Evolutionary conservation across 176 grass and related monocot genomes (phyloP).

Genomic region (Lolium rigidum): DNA sequence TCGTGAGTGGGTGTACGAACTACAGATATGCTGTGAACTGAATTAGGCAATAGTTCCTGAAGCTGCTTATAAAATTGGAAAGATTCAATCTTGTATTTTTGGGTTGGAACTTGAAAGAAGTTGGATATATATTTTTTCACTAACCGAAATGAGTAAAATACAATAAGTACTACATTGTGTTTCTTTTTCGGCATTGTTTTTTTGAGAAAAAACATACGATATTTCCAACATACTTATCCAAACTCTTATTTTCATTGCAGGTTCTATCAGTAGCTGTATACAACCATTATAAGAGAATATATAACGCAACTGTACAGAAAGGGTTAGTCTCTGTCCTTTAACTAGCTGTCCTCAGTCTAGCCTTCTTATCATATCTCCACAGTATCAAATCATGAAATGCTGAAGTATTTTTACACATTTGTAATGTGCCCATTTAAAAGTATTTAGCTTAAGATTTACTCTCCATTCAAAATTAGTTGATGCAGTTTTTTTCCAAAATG

Average conservation of each 20-base stretch:
- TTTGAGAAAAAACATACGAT: not conserved
- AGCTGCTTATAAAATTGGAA: too few relatives aligned
- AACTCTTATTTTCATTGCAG: constrained; percentile 53
- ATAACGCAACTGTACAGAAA: constrained; percentile 82
- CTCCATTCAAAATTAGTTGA: too few relatives aligned
- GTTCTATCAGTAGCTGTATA: constrained; percentile 95
- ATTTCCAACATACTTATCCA: constrained; percentile 22
- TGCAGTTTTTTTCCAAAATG: too few relatives aligned
- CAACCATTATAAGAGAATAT: constrained; percentile 99
- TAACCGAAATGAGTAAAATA: not conserved
- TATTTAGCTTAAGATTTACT: not conserved
- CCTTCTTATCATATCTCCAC: not conserved
- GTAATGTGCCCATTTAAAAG: not conserved
- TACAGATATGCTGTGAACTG: not conserved
- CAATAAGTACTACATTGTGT: not conserved
- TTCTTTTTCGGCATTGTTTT: constrained; percentile 9
- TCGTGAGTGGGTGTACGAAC: not conserved
- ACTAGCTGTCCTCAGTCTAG: constrained; percentile 22
- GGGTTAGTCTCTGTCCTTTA: constrained; percentile 72
- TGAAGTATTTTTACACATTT: constrained; percentile 31
- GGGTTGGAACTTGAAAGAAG: too few relatives aligned
- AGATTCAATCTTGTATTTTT: too few relatives aligned
- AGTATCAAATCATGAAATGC: constrained; percentile 8
- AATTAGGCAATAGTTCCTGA: not conserved
- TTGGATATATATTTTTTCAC: not conserved